Evolutionary conservation across 2,329 filamentous ascomycete genomes (phyloP).

Genomic region (Stachybotrys elegans): DNA sequence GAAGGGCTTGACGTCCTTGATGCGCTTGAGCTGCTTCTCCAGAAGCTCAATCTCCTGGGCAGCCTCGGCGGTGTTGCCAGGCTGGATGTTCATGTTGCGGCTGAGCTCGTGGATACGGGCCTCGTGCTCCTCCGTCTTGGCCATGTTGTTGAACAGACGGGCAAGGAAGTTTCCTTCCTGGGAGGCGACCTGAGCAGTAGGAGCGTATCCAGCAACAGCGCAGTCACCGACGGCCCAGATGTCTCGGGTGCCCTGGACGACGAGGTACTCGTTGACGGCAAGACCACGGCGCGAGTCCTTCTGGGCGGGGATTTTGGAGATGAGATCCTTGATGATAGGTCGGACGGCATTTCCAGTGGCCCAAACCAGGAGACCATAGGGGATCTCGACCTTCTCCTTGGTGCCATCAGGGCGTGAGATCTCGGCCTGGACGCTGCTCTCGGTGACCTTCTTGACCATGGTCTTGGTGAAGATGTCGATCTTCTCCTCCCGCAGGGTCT

Average conservation of each 20-base stretch:
- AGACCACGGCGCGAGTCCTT: conserved; percentile 92
- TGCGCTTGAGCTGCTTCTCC: conserved; percentile 80
- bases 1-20: conserved; percentile 96
- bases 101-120: conserved; percentile 66
- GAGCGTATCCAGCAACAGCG: conserved; percentile 93
- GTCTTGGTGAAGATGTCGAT: conserved; percentile 98
- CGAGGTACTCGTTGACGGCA: conserved; percentile 96
- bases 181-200: conserved; percentile 91
- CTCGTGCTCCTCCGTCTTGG: conserved; percentile 84
- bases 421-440: conserved; percentile 89
- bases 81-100: conserved; percentile 53
- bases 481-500: conserved; percentile 97
- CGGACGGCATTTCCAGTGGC: conserved; percentile 95
- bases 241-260: conserved; percentile 93
- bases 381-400: conserved; percentile 76
- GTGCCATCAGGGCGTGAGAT: conserved; percentile 74
- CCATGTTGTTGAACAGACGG: conserved; percentile 97
- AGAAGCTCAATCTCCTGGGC: conserved; percentile 74
- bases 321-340: conserved; percentile 83
- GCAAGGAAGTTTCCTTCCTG: conserved; percentile 96
- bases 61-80: conserved; percentile 61
- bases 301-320: conserved; percentile 87
- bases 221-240: conserved; percentile 99
- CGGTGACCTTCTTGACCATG: conserved; percentile 95
- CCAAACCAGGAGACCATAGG: conserved; percentile 96